Conservation (phyloP, 768 basidiomycete genomes). For the Hygrocybe punicea region DNA sequence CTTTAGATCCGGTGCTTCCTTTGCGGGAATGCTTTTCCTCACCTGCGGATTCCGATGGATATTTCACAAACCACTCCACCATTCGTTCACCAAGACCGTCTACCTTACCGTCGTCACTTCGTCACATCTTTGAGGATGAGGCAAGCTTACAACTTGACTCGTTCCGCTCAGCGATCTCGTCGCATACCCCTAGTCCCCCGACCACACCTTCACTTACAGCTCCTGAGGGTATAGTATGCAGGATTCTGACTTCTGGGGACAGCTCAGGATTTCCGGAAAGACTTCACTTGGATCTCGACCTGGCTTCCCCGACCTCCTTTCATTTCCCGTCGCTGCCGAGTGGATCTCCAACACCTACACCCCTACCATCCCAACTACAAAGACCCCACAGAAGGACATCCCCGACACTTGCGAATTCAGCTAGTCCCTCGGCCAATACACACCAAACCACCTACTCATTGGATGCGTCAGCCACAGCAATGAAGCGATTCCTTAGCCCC, state of each 20-base stretch:
- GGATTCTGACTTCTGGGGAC: constrained; percentile 3
- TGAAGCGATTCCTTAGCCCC: constrained; percentile 27
- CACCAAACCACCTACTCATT: constrained; percentile 59
- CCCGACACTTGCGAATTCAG: constrained; percentile 31
- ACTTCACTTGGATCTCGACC: constrained; percentile 21
- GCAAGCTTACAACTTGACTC: constrained; percentile 35
- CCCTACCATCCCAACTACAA: constrained; percentile 19
- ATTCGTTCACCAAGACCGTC: constrained; percentile 48
- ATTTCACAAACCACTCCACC: constrained; percentile 38
- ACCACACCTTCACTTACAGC: constrained; percentile 29
- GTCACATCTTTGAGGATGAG: constrained; percentile 71
- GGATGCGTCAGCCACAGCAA: constrained; percentile 36
- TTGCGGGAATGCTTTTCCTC: constrained; percentile 23
- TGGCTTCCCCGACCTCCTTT: constrained; percentile 40
- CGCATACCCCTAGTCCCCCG: constrained; percentile 23
- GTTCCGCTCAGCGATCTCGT: constrained; percentile 42
- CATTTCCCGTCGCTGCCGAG: constrained; percentile 40
- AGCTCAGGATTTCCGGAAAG: not conserved
- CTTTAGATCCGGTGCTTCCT: constrained; percentile 23
- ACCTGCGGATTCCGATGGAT: constrained; percentile 19
- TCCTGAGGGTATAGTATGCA: constrained; percentile 33
- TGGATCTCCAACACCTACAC: constrained; percentile 12
- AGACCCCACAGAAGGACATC: constrained; percentile 26
- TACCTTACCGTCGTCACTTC: constrained; percentile 71
- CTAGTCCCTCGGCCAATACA: constrained; percentile 26